Evolutionary conservation across 192 early-diverging fungal genomes (phyloP).

Genomic region (Allomyces macrogynus): DNA sequence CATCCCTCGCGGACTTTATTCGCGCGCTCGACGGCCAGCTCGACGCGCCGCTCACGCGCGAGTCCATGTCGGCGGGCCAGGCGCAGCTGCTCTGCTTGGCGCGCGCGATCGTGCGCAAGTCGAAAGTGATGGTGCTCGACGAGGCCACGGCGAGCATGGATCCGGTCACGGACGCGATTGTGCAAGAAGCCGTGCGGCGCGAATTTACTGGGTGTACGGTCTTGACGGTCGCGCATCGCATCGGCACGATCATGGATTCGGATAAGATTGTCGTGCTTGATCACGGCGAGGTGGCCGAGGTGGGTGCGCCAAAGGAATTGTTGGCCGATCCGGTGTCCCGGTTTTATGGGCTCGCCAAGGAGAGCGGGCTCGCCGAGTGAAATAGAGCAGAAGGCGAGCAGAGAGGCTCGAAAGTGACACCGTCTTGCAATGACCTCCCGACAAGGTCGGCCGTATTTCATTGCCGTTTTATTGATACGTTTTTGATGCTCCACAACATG

Average conservation of each 20-base stretch:
- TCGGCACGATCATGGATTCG: conserved; percentile 31
- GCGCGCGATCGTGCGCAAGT: conserved; percentile 27
- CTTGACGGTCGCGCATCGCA: conserved; percentile 38
- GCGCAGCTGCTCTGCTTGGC: conserved; percentile 37
- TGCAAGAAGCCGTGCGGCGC: conserved; percentile 30
- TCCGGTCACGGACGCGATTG: conserved; percentile 30
- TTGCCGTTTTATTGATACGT: no score
- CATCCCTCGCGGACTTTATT: no score
- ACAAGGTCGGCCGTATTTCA: no score
- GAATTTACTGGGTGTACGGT: conserved; percentile 35
- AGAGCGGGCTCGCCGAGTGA: no score
- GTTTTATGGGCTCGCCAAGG: no score
- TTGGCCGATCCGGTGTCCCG: no score
- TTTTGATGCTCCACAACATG: no score
- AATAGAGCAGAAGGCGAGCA: no score
- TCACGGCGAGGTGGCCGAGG: conserved; percentile 19
- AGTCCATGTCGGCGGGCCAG: conserved; percentile 25
- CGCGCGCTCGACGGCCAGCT: no score
- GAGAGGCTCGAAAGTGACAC: no score
- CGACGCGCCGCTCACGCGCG: no score
- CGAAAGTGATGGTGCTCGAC: conserved; percentile 42
- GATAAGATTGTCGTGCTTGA: conserved; percentile 23
- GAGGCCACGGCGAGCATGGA: conserved; percentile 37
- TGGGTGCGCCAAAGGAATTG: conserved; percentile 7
- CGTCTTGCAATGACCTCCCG: no score